A percentile compares a stretch with the other conserved stretches of the same genome.
phyloP scores from a whole-genome alignment of 352 stramenopile species.

The Phytophthora vignae region DNA sequence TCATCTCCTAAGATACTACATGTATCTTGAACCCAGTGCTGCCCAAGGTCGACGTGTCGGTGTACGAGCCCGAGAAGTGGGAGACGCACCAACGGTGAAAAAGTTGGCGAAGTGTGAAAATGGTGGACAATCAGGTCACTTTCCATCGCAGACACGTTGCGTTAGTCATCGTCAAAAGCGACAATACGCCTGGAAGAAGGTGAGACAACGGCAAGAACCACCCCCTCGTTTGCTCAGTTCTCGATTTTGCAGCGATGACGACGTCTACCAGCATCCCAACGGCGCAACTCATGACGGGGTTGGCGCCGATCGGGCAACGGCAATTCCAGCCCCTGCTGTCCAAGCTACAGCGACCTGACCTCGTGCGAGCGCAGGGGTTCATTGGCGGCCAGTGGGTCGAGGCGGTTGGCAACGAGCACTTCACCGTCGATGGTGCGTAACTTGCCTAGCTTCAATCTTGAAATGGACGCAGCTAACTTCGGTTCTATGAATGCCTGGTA shows the following conservation, averaged over 20 bases:
- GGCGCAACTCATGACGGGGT: constrained; percentile 5
- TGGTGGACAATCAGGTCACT: constrained; percentile 11
- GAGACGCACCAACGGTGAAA: constrained; percentile 65
- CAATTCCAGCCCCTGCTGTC: constrained; percentile 48
- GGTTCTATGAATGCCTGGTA: constrained; percentile 4
- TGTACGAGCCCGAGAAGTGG: constrained; percentile 73
- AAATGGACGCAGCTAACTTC: background rate
- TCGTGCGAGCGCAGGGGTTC: constrained; percentile 73
- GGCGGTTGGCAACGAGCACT: constrained; percentile 45
- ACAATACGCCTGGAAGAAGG: background rate
- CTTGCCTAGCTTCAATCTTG: background rate
- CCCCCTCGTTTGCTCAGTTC: constrained; percentile 6
- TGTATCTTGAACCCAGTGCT: too few species aligned
- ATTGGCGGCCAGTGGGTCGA: constrained; percentile 78
- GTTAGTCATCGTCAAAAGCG: background rate
- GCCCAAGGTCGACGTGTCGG: constrained; percentile 41
- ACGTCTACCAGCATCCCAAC: constrained; percentile 17
- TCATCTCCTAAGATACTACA: too few species aligned
- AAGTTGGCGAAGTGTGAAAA: background rate
- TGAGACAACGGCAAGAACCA: background rate
- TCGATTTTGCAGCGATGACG: constrained; percentile 22
- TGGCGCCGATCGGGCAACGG: constrained; percentile 18
- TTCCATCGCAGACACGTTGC: background rate
- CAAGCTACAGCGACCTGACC: constrained; percentile 60
- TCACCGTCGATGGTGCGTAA: constrained; percentile 58